Evolutionary conservation across 129 eudicot genomes (phyloP), one percentile per base, ranked within the genome.

Genomic region (Flaveria trinervia): DNA sequence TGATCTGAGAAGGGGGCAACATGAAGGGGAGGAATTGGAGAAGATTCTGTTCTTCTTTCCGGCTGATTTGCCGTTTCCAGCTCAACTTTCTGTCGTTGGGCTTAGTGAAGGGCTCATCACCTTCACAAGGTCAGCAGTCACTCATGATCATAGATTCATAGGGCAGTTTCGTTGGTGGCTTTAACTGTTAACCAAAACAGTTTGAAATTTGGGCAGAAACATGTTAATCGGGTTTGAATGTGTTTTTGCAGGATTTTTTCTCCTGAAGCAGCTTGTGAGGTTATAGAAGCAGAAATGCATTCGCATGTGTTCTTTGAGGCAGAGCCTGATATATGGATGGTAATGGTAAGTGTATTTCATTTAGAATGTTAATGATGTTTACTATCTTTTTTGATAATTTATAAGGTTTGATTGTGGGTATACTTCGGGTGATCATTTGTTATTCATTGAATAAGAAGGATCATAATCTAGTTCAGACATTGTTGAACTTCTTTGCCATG

Each of bases 261-360:
- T 51, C 97, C 99, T 16, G 90, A 95, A 72, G 97, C 97, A 57
- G 92, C 99, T 71, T 95, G 97, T 83, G 99, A 95, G 85, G 96
- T 91, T 44, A 95, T 95, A 81, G 99, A 95, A 84, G 99, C 99
- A 51, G 99, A 95, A 72, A 79, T 81, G 88, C 93, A 95, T 73
- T 89, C 96, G 8, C 99, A 95, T 84, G 88, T 95, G 26, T 95
- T 95, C 77, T 88, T 86, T 74, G 92, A 95, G 84, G 96, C 97
- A 48, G 99, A 95, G 76, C 96, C 90, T 50, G 99, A 95, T 92
- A 95, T 95, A 48, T 95, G 99, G 99, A 95, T 95, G 96, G 99
- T 95, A 39, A 86, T 95, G 97, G 99, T 91, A 83, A 49, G 65
- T 73, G 67, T 69, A 8, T 41, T 73, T 36, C 41, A 11, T 69